phyloP scores from a whole-genome alignment of 2,329 filamentous ascomycete genomes.

The Epichloe uncinata region DNA sequence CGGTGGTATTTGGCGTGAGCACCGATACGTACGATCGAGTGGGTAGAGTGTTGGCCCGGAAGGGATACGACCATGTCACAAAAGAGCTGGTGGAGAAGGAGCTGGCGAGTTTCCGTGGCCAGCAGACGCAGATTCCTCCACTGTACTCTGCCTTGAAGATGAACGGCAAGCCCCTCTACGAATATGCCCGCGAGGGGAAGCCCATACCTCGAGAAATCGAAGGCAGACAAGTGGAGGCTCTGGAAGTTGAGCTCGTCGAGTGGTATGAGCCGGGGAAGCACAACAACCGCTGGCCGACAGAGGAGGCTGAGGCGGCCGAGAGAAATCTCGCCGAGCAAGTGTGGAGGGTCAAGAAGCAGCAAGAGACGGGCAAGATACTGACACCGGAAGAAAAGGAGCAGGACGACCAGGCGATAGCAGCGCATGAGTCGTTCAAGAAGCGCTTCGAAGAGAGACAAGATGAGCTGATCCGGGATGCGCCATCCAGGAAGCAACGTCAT shows the following conservation, averaged over 20 bases:
- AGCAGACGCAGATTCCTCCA: constrained; percentile 79
- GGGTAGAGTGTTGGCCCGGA: constrained; percentile 68
- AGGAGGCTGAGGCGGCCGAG: constrained; percentile 64
- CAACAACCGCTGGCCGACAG: constrained; percentile 62
- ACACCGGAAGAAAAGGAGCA: constrained; percentile 42
- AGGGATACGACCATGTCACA: constrained; percentile 70
- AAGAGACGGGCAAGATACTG: constrained; percentile 34
- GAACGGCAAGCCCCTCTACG: constrained; percentile 86
- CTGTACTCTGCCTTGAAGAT: constrained; percentile 89
- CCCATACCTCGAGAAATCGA: constrained; percentile 76
- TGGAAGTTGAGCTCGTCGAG: constrained; percentile 66
- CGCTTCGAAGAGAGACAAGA: constrained; percentile 46
- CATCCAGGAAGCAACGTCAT: constrained; percentile 20
- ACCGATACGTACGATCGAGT: constrained; percentile 86
- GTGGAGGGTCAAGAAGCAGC: constrained; percentile 47
- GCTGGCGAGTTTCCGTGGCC: constrained; percentile 61
- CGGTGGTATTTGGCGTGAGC: constrained; percentile 79
- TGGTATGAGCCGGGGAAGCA: constrained; percentile 77
- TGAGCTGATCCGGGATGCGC: constrained; percentile 38
- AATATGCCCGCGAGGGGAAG: constrained; percentile 85
- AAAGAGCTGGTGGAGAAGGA: constrained; percentile 64
- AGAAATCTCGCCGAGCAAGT: constrained; percentile 63
- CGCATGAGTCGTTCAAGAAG: constrained; percentile 43
- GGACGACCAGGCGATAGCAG: constrained; percentile 40
- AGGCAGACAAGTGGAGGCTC: constrained; percentile 64